These are phyloP conservation scores for Glomus cerebriforme DNA, from an alignment of 192 early-diverging fungal genomes.

Conservation along the genomic window DNA sequence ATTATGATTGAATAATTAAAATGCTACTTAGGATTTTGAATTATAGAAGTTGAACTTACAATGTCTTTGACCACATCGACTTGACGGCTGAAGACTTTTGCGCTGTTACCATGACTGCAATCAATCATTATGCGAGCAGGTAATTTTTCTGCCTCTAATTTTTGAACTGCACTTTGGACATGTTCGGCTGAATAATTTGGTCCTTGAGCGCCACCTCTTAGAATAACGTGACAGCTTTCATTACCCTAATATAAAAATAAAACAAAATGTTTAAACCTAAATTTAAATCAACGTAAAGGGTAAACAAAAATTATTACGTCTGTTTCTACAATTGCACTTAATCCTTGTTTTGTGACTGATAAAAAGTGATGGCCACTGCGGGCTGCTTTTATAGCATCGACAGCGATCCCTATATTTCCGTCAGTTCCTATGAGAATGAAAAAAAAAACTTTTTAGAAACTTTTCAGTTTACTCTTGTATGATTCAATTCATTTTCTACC, in stretches of 20 bases:
- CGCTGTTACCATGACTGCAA: conserved; percentile 94
- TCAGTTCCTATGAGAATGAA: conserved; percentile 54
- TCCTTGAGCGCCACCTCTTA: conserved; percentile 83
- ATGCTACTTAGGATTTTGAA: neutral
- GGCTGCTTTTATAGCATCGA: conserved; percentile 92
- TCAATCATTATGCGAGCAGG: conserved; percentile 85
- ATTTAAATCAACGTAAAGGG: neutral
- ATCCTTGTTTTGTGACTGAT: conserved; percentile 84
- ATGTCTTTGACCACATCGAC: conserved; percentile 69
- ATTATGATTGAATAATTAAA: conserved; percentile 4
- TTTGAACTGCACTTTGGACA: conserved; percentile 57
- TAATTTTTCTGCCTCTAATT: conserved; percentile 62
- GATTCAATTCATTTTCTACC: conserved; percentile 38
- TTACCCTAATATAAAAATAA: conserved; percentile 62
- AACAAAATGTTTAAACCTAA: neutral
- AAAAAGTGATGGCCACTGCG: conserved; percentile 74
- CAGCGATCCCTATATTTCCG: conserved; percentile 78
- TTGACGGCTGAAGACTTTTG: conserved; percentile 86
- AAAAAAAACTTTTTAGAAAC: conserved; percentile 8
- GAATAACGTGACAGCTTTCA: conserved; percentile 88
- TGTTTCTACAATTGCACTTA: conserved; percentile 80
- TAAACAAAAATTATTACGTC: conserved; percentile 31
- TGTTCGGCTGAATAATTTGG: conserved; percentile 88
- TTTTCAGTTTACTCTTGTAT: neutral
- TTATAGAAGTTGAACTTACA: conserved; percentile 2